Percentiles rank a stretch among this genome's conserved stretches.
Conservation (phyloP, 2,329 filamentous ascomycete species). For the Didymella segeticola region DNA sequence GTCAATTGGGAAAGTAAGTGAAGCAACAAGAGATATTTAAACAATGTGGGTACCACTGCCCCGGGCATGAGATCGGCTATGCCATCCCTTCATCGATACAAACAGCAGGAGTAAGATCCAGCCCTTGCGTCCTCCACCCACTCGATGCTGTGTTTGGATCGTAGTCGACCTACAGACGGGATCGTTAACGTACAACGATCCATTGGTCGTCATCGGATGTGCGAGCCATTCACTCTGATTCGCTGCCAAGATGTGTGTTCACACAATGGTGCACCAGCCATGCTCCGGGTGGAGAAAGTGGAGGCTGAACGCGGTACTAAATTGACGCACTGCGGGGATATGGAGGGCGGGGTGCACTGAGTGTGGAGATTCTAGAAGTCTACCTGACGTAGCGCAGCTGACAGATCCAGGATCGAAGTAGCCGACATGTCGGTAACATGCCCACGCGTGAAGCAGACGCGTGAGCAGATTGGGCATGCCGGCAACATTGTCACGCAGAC, state of each 20-base stretch:
- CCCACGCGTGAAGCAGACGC: neutral
- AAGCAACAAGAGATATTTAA: neutral
- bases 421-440: constrained; percentile 12
- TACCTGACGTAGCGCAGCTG: neutral
- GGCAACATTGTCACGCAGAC: too few relatives aligned
- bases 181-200: neutral
- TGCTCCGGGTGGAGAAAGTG: neutral
- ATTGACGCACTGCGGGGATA: constrained; percentile 10
- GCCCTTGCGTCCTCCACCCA: neutral
- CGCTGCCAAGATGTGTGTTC: neutral
- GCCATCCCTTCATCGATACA: neutral
- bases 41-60: neutral
- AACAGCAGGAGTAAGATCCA: neutral
- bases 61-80: constrained; percentile 1
- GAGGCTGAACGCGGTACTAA: constrained; percentile 6
- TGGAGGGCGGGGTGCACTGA: neutral
- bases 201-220: neutral
- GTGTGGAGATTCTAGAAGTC: constrained; percentile 4
- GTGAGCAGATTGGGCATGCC: too few relatives aligned
- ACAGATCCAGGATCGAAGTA: neutral
- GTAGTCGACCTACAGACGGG: neutral
- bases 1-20: too few relatives aligned
- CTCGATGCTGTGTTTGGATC: neutral
- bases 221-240: neutral
- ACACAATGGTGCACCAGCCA: neutral